These are phyloP conservation scores for Chlorophyllum brunneum DNA, from an alignment of 768 basidiomycete genomes.

Conservation along the genomic window DNA sequence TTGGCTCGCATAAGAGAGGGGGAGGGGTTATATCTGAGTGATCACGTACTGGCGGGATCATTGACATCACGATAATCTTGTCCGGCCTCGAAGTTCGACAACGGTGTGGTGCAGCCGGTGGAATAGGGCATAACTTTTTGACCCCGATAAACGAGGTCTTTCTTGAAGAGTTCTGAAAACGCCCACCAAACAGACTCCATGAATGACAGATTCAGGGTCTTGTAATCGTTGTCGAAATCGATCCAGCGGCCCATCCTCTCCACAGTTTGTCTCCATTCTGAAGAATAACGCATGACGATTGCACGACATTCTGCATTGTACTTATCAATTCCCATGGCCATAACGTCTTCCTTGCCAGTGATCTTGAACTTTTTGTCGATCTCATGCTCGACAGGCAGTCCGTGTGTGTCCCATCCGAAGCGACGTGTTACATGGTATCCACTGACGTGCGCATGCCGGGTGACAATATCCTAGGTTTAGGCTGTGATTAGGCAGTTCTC, in stretches of 20 bases:
- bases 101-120: constrained; percentile 89
- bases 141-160: constrained; percentile 89
- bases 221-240: constrained; percentile 99
- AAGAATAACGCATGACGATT: constrained; percentile 96
- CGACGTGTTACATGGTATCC: constrained; percentile 90
- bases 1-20: constrained; percentile 2
- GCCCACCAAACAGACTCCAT: constrained; percentile 99
- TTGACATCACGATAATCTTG: constrained; percentile 88
- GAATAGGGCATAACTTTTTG: constrained; percentile 98
- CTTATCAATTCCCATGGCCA: constrained; percentile 93
- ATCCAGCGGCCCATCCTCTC: constrained; percentile 99
- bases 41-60: constrained; percentile 78
- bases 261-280: constrained; percentile 92
- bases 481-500: constrained; percentile 2
- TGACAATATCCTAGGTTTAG: constrained; percentile 82
- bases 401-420: constrained; percentile 99
- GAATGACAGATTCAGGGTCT: constrained; percentile 87
- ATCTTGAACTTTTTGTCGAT: constrained; percentile 96
- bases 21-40: background rate
- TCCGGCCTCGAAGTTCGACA: constrained; percentile 97
- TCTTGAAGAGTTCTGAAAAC: constrained; percentile 90
- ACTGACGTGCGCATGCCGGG: constrained; percentile 90
- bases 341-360: constrained; percentile 89
- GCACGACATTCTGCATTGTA: constrained; percentile 96
- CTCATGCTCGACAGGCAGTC: constrained; percentile 97